phyloP scores from a whole-genome alignment of 306 rosid species.

The Alnus rubra region DNA sequence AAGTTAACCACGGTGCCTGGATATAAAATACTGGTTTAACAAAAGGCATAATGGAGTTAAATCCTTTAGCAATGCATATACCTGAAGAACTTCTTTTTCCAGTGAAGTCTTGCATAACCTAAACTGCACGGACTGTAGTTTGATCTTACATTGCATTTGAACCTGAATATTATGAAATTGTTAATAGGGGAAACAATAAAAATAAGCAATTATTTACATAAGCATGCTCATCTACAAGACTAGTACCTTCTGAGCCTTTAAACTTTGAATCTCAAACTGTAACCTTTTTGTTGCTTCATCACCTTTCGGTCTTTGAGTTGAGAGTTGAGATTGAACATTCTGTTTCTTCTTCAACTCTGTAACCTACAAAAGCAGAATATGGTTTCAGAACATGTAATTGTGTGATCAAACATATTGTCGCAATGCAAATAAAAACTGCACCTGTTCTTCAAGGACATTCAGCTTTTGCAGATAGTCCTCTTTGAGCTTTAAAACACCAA shows the following conservation, averaged over 20 bases:
- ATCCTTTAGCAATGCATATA: constrained; percentile 31
- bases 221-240: constrained; percentile 5
- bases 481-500: constrained; percentile 67
- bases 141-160: constrained; percentile 82
- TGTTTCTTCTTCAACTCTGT: constrained; percentile 71
- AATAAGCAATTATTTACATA: neutral
- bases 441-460: constrained; percentile 82
- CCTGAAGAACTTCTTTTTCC: constrained; percentile 91
- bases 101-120: constrained; percentile 62
- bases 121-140: constrained; percentile 77
- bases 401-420: neutral
- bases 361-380: constrained; percentile 46
- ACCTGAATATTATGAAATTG: constrained; percentile 52
- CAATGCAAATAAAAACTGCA: constrained; percentile 23
- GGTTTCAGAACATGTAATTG: constrained; percentile 4
- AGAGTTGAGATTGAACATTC: constrained; percentile 72
- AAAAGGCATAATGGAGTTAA: constrained; percentile 2
- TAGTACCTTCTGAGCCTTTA: constrained; percentile 87
- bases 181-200: neutral
- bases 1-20: constrained; percentile 10
- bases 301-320: constrained; percentile 59
- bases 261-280: constrained; percentile 70
- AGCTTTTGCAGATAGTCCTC: constrained; percentile 83
- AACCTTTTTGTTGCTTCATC: constrained; percentile 60
- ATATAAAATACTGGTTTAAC: neutral